phyloP scores from a whole-genome alignment of 805 yeast genomes.

The Cyberlindnera maclurae region DNA sequence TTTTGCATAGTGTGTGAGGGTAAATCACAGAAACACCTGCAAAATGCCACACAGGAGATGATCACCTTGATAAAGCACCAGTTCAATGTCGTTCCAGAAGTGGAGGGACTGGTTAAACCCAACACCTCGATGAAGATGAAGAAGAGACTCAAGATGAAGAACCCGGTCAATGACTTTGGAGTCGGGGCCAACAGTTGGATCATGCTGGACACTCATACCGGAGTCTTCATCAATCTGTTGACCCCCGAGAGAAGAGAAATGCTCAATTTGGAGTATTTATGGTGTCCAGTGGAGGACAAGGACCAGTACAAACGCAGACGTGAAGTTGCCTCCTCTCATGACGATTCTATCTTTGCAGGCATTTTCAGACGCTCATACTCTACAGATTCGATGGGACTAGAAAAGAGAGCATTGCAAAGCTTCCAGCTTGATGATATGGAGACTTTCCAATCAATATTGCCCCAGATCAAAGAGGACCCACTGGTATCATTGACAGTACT shows the following conservation, averaged over 20 bases:
- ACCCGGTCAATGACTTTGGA: constrained; percentile 51
- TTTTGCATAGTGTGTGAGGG: constrained; percentile 68
- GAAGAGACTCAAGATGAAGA: constrained; percentile 43
- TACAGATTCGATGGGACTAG: constrained; percentile 10
- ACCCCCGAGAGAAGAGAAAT: constrained; percentile 62
- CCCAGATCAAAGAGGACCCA: constrained; percentile 4
- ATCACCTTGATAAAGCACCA: constrained; percentile 50
- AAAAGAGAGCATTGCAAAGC: constrained; percentile 8
- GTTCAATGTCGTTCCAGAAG: constrained; percentile 36
- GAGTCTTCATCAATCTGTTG: constrained; percentile 63
- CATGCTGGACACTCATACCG: constrained; percentile 59
- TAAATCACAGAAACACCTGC: constrained; percentile 67
- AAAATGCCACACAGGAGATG: constrained; percentile 59
- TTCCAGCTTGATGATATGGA: constrained; percentile 10
- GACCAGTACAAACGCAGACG: constrained; percentile 8
- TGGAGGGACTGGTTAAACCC: constrained; percentile 68
- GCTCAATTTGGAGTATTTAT: constrained; percentile 65
- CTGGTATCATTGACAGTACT: constrained; percentile 6
- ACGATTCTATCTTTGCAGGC: constrained; percentile 40
- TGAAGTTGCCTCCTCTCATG: constrained; percentile 8
- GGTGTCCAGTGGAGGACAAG: constrained; percentile 36
- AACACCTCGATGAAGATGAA: constrained; percentile 45
- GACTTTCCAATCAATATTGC: constrained; percentile 1
- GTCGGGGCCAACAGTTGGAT: constrained; percentile 68
- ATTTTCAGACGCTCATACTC: constrained; percentile 35